phyloP scores from a whole-genome alignment of 2,329 filamentous ascomycete genomes.

The Fusarium continuum region DNA sequence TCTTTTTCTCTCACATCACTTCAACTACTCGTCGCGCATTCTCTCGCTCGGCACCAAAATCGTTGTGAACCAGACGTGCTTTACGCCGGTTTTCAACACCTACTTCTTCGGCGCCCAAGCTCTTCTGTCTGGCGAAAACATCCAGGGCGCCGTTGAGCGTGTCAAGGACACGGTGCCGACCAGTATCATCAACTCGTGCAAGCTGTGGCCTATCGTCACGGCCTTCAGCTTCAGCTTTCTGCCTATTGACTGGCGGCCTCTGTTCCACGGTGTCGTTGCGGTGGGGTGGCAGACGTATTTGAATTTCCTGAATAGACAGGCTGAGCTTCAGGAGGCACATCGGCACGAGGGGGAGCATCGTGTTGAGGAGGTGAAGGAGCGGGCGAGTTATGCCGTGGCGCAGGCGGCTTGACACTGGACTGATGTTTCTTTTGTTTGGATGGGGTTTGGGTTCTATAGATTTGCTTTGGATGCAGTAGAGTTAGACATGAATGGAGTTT shows the following conservation, averaged over 20 bases:
- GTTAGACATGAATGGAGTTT: constrained; percentile 2
- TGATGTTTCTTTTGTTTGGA: neutral
- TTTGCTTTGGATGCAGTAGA: neutral
- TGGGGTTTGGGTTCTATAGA: neutral
- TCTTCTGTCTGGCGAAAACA: constrained; percentile 73
- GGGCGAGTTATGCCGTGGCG: neutral
- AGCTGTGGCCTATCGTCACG: constrained; percentile 88
- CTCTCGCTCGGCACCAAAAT: constrained; percentile 81
- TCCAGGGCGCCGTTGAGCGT: constrained; percentile 72
- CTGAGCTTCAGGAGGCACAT: constrained; percentile 58
- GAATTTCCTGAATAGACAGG: constrained; percentile 78
- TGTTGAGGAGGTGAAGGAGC: neutral
- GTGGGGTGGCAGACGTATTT: constrained; percentile 95
- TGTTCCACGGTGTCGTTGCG: constrained; percentile 82
- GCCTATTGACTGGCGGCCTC: constrained; percentile 77
- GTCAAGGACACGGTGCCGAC: constrained; percentile 79
- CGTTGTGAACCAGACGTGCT: constrained; percentile 78
- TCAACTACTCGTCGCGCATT: constrained; percentile 81
- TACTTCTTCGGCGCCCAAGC: constrained; percentile 87
- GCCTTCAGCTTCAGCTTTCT: constrained; percentile 90
- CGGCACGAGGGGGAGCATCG: neutral
- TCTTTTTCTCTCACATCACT: constrained; percentile 79
- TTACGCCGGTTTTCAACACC: constrained; percentile 83
- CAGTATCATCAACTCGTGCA: constrained; percentile 80
- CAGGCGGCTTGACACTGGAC: constrained; percentile 11